A percentile compares a stretch with the other conserved stretches of the same genome.
phyloP scores from a whole-genome alignment of 345 rosid genomes.

The Citrus trifoliata region DNA sequence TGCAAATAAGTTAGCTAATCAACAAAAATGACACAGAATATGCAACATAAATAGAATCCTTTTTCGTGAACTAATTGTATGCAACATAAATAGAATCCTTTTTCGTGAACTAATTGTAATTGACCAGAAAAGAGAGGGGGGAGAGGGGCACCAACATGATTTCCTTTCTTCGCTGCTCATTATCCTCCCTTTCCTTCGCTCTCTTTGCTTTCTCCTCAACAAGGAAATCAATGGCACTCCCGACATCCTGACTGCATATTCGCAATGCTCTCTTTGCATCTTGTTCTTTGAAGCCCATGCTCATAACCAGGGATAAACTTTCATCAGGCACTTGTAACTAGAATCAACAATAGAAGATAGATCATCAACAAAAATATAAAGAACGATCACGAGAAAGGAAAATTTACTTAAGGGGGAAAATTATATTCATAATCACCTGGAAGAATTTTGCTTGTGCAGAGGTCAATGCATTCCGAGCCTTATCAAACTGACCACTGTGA shows the following conservation, averaged over 20 bases:
- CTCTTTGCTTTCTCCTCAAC: slow-evolving; percentile 64
- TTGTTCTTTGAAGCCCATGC: slow-evolving; percentile 77
- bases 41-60: not conserved
- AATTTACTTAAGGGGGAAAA: not conserved
- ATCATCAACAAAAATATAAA: not conserved
- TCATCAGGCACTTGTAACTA: slow-evolving; percentile 90
- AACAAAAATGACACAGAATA: slow-evolving; percentile 2
- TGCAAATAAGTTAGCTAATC: slow-evolving; percentile 27
- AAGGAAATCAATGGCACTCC: slow-evolving; percentile 73
- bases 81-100: not conserved
- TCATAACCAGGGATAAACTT: slow-evolving; percentile 65
- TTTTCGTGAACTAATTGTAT: not conserved
- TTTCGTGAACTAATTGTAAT: not conserved
- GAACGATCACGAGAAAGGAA: not conserved
- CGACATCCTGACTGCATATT: slow-evolving; percentile 73
- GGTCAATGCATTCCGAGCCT: slow-evolving; percentile 52
- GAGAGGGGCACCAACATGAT: slow-evolving; percentile 36
- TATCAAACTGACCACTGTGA: slow-evolving; percentile 71
- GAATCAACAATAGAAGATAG: slow-evolving; percentile 16
- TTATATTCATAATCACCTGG: slow-evolving; percentile 45
- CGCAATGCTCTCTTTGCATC: slow-evolving; percentile 85
- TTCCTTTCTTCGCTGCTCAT: slow-evolving; percentile 50
- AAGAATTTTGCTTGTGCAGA: slow-evolving; percentile 74
- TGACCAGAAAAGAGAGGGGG: not conserved
- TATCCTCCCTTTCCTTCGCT: slow-evolving; percentile 48